Evolutionary conservation across 768 basidiomycete species (phyloP).

Genomic region (Postia placenta): DNA sequence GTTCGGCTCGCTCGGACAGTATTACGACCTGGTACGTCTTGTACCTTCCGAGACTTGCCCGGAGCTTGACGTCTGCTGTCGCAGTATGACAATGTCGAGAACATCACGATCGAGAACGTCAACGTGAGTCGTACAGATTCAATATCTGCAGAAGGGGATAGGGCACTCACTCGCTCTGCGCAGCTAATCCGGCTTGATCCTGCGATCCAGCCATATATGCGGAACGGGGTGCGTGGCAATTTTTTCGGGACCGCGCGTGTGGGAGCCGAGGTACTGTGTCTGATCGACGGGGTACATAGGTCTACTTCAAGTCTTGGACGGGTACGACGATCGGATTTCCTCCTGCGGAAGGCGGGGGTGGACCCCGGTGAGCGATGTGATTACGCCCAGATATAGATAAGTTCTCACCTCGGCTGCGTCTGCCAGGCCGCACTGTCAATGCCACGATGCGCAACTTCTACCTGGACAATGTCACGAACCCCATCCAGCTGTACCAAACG

Average conservation of each 20-base stretch:
- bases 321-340: conserved; percentile 44
- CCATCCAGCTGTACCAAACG: conserved; percentile 46
- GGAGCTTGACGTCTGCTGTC: background rate
- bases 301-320: conserved; percentile 54
- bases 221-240: conserved; percentile 34
- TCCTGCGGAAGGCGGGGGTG: conserved; percentile 53
- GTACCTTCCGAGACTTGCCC: background rate
- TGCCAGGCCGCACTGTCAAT: conserved; percentile 18
- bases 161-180: background rate
- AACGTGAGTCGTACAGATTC: conserved; percentile 26
- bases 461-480: conserved; percentile 40
- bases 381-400: no score
- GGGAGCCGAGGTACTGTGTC: background rate
- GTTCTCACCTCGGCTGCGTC: background rate
- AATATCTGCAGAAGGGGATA: background rate
- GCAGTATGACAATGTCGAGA: conserved; percentile 48
- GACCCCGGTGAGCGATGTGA: conserved; percentile 31
- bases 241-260: background rate
- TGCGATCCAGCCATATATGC: conserved; percentile 50
- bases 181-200: conserved; percentile 44
- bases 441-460: conserved; percentile 36
- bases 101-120: conserved; percentile 44
- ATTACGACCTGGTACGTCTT: conserved; percentile 39
- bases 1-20: conserved; percentile 55
- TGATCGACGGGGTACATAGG: conserved; percentile 25